phyloP scores from a whole-genome alignment of 208 protist genomes.

The Crithidia mellificae region DNA sequence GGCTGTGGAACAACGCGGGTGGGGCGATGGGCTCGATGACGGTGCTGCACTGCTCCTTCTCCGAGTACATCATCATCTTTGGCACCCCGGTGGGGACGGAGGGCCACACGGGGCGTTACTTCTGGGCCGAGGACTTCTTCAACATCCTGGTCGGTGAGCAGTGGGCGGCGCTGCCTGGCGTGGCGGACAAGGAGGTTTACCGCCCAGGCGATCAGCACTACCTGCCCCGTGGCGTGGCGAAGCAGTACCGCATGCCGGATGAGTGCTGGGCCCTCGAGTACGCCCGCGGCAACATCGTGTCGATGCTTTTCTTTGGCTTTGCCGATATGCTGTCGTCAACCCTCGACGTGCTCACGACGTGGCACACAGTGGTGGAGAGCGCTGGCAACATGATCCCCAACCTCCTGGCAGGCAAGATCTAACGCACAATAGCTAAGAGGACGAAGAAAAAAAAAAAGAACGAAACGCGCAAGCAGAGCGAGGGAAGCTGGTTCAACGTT shows the following conservation, averaged over 20 bases:
- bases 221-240: conserved; percentile 61
- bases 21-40: conserved; percentile 93
- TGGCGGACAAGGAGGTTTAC: conserved; percentile 60
- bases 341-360: conserved; percentile 73
- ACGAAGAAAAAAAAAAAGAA: too few relatives aligned
- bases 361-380: conserved; percentile 67
- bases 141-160: conserved; percentile 92
- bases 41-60: conserved; percentile 89
- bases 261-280: conserved; percentile 93
- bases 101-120: conserved; percentile 87
- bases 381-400: conserved; percentile 74
- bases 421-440: too few relatives aligned
- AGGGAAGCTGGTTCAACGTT: too few relatives aligned
- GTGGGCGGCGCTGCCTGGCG: conserved; percentile 61
- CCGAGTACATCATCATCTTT: conserved; percentile 94
- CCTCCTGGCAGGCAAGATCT: conserved; percentile 78
- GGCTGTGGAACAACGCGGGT: conserved; percentile 91
- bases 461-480: too few relatives aligned
- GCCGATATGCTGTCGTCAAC: conserved; percentile 83
- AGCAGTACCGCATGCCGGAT: conserved; percentile 92
- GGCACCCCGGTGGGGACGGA: conserved; percentile 87
- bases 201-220: conserved; percentile 75
- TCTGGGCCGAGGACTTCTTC: conserved; percentile 88
- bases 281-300: conserved; percentile 88
- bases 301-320: conserved; percentile 93